phyloP scores from a whole-genome alignment of 352 stramenopile species.

The Phytophthora citrophthora region DNA sequence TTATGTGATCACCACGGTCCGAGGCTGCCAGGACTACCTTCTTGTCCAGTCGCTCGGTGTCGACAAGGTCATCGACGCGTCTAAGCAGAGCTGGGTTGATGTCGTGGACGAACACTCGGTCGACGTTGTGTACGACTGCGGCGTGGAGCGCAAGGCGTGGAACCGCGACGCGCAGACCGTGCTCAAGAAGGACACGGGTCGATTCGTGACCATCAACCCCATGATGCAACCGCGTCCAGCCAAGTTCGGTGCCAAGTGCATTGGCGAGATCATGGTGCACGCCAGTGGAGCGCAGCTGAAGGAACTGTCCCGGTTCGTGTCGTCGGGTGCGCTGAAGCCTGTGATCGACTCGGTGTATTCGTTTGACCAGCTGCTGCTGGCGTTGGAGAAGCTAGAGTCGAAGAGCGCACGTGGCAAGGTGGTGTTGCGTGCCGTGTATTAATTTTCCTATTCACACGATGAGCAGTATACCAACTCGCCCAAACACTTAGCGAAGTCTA shows the following conservation, averaged over 20 bases:
- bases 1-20: constrained; percentile 61
- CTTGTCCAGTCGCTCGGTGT: constrained; percentile 53
- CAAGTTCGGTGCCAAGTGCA: constrained; percentile 43
- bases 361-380: constrained; percentile 49
- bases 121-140: constrained; percentile 48
- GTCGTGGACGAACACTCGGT: constrained; percentile 42
- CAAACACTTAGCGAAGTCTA: constrained; percentile 1
- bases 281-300: constrained; percentile 42
- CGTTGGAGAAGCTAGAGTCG: constrained; percentile 50
- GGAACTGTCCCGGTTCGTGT: constrained; percentile 40
- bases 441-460: neutral
- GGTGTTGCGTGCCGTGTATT: constrained; percentile 42
- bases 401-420: constrained; percentile 57
- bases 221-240: constrained; percentile 43
- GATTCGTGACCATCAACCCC: constrained; percentile 36
- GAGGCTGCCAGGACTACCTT: constrained; percentile 58
- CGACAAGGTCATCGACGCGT: constrained; percentile 67
- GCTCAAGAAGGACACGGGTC: constrained; percentile 34
- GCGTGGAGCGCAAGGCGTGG: constrained; percentile 37
- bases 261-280: constrained; percentile 38
- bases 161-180: constrained; percentile 35
- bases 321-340: constrained; percentile 34
- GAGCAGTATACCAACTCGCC: neutral
- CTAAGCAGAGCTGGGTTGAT: constrained; percentile 42
- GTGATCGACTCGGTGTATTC: constrained; percentile 45